Evolutionary conservation across 2,329 filamentous ascomycete genomes (phyloP).

Genomic region (Sclerotinia sclerotiorum): DNA sequence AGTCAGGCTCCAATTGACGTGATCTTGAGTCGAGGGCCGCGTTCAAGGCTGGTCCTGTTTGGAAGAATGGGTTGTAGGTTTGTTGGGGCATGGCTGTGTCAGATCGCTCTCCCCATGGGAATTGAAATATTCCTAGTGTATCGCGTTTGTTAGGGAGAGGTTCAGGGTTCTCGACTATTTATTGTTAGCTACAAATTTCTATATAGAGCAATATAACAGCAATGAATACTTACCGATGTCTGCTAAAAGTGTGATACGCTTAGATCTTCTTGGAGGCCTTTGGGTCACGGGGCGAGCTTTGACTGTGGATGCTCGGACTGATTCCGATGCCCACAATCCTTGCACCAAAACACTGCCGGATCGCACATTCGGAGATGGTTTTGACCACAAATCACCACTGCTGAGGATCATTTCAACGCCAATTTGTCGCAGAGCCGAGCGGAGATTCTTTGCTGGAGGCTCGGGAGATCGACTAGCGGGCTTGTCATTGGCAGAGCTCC

Average conservation of each 20-base stretch:
- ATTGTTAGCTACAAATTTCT: slow-evolving; percentile 12
- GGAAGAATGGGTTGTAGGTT: slow-evolving; percentile 38
- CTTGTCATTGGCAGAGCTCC: neutral
- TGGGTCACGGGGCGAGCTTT: slow-evolving; percentile 49
- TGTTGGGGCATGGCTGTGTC: slow-evolving; percentile 51
- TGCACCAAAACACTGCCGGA: slow-evolving; percentile 25
- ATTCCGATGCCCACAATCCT: slow-evolving; percentile 38
- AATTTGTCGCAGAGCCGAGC: slow-evolving; percentile 32
- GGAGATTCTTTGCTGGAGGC: slow-evolving; percentile 37
- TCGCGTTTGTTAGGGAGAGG: slow-evolving; percentile 58
- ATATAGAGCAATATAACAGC: neutral
- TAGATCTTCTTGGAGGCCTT: slow-evolving; percentile 55
- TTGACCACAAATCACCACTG: slow-evolving; percentile 38
- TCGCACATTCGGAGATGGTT: slow-evolving; percentile 27
- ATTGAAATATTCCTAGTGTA: slow-evolving; percentile 64
- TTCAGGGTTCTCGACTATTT: slow-evolving; percentile 55
- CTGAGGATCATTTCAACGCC: slow-evolving; percentile 28
- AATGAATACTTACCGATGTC: slow-evolving; percentile 49
- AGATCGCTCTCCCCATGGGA: slow-evolving; percentile 64
- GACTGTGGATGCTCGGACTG: slow-evolving; percentile 35
- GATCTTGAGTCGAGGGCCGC: slow-evolving; percentile 35
- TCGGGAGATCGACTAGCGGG: slow-evolving; percentile 23
- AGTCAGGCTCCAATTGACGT: slow-evolving; percentile 32
- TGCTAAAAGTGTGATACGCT: slow-evolving; percentile 58
- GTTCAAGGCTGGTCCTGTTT: slow-evolving; percentile 30